phyloP scores from a whole-genome alignment of 164 flowering plant genomes.

The Dillenia turbinata region DNA sequence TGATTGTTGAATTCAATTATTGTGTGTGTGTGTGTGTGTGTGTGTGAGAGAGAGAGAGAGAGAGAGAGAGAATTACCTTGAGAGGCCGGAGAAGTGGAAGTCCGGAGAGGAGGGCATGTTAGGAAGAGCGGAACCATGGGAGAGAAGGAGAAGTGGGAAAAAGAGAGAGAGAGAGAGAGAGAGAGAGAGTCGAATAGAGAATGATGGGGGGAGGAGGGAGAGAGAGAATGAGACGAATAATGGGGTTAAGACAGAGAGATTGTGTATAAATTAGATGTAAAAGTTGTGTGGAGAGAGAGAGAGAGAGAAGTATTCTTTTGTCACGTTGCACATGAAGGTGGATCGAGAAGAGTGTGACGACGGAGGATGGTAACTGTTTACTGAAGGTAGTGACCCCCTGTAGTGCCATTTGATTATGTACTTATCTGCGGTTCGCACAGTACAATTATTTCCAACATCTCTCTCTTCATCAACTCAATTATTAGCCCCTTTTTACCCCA shows the following conservation, averaged over 20 bases:
- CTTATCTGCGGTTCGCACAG: too few species aligned
- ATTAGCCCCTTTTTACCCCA: too few species aligned
- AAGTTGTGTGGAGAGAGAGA: constrained; percentile 3
- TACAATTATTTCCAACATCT: too few species aligned
- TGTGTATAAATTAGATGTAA: too few species aligned
- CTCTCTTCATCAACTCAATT: too few species aligned
- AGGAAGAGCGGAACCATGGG: constrained; percentile 51
- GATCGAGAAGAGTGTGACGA: not conserved
- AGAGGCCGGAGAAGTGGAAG: constrained; percentile 33
- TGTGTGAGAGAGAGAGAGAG: too few species aligned
- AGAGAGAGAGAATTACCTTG: constrained; percentile 26
- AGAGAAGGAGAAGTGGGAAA: constrained; percentile 13
- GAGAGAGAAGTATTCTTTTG: not conserved
- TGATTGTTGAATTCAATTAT: too few species aligned
- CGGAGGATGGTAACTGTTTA: not conserved
- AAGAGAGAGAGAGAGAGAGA: constrained; percentile 7
- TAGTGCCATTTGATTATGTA: too few species aligned
- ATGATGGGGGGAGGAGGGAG: constrained; percentile 3
- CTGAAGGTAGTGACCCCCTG: not conserved
- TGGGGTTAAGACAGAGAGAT: too few species aligned
- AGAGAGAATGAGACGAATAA: constrained; percentile 1
- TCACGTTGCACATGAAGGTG: not conserved
- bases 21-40: too few species aligned
- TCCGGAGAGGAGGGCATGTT: constrained; percentile 39
- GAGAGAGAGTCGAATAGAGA: not conserved